Percentiles rank a stretch among this genome's conserved stretches.
phyloP scores from a whole-genome alignment of 345 rosid species.

The Aquilaria sinensis region DNA sequence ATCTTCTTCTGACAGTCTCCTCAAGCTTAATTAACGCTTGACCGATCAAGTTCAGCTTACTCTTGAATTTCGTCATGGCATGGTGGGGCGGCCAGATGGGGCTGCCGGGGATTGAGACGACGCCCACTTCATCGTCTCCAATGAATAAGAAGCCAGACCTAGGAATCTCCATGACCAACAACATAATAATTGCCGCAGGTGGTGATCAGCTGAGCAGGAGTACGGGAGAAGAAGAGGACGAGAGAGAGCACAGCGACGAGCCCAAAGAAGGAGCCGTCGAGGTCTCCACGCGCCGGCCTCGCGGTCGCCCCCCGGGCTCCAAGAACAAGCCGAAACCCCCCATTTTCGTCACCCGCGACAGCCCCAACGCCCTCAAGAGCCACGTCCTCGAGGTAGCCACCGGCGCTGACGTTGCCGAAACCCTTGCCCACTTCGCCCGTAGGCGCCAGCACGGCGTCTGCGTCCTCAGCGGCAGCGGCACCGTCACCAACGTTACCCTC shows the following conservation, averaged over 20 bases:
- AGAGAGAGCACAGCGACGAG: constrained; percentile 49
- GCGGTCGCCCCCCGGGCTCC: constrained; percentile 62
- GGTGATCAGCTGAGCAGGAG: constrained; percentile 6
- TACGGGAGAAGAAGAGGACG: constrained; percentile 35
- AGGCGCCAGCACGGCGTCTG: constrained; percentile 53
- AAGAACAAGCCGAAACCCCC: constrained; percentile 64
- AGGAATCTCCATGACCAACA: constrained; percentile 54
- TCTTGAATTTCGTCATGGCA: background rate
- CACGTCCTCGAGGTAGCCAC: constrained; percentile 62
- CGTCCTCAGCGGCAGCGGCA: constrained; percentile 54
- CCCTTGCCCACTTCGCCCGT: constrained; percentile 53
- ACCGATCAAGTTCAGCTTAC: too few species aligned
- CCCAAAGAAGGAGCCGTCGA: constrained; percentile 63
- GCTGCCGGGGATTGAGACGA: constrained; percentile 43
- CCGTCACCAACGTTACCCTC: constrained; percentile 59
- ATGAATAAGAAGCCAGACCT: constrained; percentile 62
- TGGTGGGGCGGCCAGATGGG: constrained; percentile 72
- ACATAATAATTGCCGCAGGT: constrained; percentile 31
- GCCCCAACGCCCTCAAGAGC: constrained; percentile 61
- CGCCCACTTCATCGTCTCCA: constrained; percentile 50
- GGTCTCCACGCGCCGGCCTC: constrained; percentile 48
- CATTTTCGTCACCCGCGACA: constrained; percentile 60
- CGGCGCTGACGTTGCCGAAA: constrained; percentile 53
- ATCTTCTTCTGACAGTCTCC: too few species aligned
- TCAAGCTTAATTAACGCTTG: too few species aligned